These are phyloP conservation scores for Kandelia obovata DNA, from an alignment of 345 rosid genomes.

Conservation along the genomic window DNA sequence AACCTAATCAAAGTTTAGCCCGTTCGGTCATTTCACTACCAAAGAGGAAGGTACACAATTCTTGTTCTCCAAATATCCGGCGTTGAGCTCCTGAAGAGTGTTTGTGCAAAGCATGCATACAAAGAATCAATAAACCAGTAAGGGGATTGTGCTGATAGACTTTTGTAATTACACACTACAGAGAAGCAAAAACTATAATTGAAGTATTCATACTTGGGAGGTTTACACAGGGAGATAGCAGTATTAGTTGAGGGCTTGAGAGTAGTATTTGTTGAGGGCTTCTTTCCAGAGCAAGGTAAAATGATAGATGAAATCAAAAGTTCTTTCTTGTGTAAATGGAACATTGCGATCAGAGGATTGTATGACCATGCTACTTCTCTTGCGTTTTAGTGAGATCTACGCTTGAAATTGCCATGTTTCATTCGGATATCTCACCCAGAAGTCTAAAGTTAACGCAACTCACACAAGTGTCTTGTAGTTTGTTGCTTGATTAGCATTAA, in stretches of 20 bases:
- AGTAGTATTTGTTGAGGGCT: not conserved
- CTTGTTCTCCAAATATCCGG: slow-evolving; percentile 67
- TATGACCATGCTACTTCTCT: not conserved
- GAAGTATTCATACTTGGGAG: not conserved
- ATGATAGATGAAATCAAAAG: too few relatives aligned
- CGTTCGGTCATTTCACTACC: slow-evolving; percentile 32
- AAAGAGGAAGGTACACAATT: slow-evolving; percentile 50
- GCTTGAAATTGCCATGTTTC: too few relatives aligned
- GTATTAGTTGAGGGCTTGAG: not conserved
- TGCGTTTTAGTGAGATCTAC: too few relatives aligned
- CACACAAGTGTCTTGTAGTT: too few relatives aligned
- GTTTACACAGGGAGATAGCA: not conserved
- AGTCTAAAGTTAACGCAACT: too few relatives aligned
- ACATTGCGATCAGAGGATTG: not conserved
- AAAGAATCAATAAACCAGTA: not conserved
- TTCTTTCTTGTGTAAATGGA: too few relatives aligned
- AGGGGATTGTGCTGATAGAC: slow-evolving; percentile 2
- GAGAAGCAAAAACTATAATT: slow-evolving; percentile 1
- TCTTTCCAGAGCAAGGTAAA: slow-evolving; percentile 4
- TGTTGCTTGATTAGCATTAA: too few relatives aligned
- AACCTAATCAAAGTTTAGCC: slow-evolving; percentile 29
- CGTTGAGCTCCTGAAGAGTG: slow-evolving; percentile 17
- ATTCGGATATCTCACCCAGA: too few relatives aligned
- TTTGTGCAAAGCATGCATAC: not conserved
- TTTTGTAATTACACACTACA: slow-evolving; percentile 17